Conservation (phyloP, 148 eudicot genomes). For the Bassia scoparia region DNA sequence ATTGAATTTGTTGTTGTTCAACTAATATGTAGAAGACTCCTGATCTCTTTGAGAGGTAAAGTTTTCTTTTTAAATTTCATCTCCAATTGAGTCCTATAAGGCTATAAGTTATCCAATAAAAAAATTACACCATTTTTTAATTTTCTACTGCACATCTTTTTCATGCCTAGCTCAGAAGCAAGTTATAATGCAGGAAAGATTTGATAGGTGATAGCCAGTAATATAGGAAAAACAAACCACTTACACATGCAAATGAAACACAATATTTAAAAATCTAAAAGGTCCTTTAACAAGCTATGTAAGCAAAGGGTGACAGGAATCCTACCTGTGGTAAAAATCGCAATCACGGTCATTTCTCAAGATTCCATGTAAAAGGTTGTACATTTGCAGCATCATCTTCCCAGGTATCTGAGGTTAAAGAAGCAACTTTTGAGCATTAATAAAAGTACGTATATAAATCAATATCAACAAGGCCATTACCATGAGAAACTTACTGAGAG, state of each 20-base stretch:
- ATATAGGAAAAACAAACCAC: background rate
- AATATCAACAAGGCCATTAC: background rate
- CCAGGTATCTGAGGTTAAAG: conserved; percentile 69
- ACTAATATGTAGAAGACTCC: background rate
- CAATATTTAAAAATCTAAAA: background rate
- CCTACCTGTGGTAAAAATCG: conserved; percentile 91
- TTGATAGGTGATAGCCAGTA: background rate
- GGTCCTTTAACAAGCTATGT: background rate
- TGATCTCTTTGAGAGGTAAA: background rate
- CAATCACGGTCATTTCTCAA: conserved; percentile 86
- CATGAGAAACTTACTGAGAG: background rate
- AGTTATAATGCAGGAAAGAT: background rate
- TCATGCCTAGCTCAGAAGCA: background rate
- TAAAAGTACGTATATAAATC: background rate
- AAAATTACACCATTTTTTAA: no score
- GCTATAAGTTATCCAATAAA: background rate
- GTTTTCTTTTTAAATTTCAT: background rate
- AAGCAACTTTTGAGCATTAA: conserved; percentile 24
- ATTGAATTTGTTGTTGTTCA: no score
- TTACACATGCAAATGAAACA: background rate
- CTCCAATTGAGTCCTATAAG: background rate
- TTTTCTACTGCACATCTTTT: no score
- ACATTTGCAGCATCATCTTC: conserved; percentile 90
- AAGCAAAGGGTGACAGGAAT: conserved; percentile 12
- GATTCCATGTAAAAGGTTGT: conserved; percentile 88